These are phyloP conservation scores for Trametes villosa DNA, from an alignment of 768 basidiomycete genomes.

Conservation along the genomic window DNA sequence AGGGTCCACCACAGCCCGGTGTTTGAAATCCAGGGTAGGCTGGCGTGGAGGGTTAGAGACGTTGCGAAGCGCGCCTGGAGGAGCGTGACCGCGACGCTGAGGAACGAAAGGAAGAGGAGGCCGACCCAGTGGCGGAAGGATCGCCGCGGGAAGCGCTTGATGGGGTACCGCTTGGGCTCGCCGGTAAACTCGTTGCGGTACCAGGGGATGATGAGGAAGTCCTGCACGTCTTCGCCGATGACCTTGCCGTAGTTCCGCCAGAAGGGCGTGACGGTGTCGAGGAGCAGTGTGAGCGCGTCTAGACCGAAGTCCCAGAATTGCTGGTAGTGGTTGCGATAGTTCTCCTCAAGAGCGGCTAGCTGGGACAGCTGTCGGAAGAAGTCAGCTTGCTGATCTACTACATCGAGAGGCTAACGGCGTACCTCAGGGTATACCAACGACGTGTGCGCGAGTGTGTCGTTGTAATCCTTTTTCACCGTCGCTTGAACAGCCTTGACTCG, in stretches of 20 bases:
- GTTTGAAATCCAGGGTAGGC: constrained; percentile 60
- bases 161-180: constrained; percentile 67
- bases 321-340: constrained; percentile 79
- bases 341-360: constrained; percentile 74
- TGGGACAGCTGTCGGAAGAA: constrained; percentile 57
- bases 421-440: constrained; percentile 84
- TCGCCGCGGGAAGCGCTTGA: constrained; percentile 60
- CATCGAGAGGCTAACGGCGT: constrained; percentile 13
- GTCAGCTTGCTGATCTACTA: constrained; percentile 10
- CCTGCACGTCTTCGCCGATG: constrained; percentile 79
- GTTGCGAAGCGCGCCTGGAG: constrained; percentile 64
- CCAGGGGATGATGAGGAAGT: constrained; percentile 81
- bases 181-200: constrained; percentile 87
- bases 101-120: constrained; percentile 54
- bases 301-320: constrained; percentile 83
- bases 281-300: constrained; percentile 73
- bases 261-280: constrained; percentile 78
- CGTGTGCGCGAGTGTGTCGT: constrained; percentile 64
- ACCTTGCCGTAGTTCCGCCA: constrained; percentile 83
- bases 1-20: constrained; percentile 65
- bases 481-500: constrained; percentile 60
- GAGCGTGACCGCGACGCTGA: constrained; percentile 51
- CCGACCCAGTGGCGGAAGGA: constrained; percentile 72
- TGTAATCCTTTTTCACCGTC: constrained; percentile 65
- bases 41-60: constrained; percentile 56